A percentile compares a stretch with the other conserved stretches of the same genome.
Conservation (phyloP, 2,329 filamentous ascomycete genomes). For the Epichloe scottii region DNA sequence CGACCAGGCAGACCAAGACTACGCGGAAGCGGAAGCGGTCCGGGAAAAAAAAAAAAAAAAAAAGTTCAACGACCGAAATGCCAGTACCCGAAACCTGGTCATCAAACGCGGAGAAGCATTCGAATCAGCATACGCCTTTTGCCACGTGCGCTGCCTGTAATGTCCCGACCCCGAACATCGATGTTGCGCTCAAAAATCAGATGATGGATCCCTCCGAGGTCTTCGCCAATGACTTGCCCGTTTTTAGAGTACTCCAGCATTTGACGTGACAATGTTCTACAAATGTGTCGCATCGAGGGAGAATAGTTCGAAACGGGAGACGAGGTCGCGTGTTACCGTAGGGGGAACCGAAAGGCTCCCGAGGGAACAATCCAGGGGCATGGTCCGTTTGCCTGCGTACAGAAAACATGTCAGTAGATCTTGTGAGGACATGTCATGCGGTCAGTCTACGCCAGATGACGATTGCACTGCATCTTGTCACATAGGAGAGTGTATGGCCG, state of each 20-base stretch:
- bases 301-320: neutral
- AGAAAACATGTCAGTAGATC: neutral
- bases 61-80: neutral
- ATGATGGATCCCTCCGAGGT: neutral
- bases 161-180: neutral
- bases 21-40: neutral
- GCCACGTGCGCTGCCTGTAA: neutral
- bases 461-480: slow-evolving; percentile 1
- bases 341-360: neutral
- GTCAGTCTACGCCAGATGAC: neutral
- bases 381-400: neutral
- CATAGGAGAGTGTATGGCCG: neutral
- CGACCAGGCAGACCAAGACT: neutral
- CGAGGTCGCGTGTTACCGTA: neutral
- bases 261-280: neutral
- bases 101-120: neutral
- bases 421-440: slow-evolving; percentile 1
- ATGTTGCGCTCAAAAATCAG: neutral
- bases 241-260: neutral
- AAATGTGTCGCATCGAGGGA: neutral
- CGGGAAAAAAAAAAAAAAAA: neutral
- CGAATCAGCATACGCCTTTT: neutral
- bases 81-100: neutral
- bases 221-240: neutral
- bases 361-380: neutral